phyloP scores from a whole-genome alignment of 495 filamentous ascomycete genomes.

The Xylona heveae region DNA sequence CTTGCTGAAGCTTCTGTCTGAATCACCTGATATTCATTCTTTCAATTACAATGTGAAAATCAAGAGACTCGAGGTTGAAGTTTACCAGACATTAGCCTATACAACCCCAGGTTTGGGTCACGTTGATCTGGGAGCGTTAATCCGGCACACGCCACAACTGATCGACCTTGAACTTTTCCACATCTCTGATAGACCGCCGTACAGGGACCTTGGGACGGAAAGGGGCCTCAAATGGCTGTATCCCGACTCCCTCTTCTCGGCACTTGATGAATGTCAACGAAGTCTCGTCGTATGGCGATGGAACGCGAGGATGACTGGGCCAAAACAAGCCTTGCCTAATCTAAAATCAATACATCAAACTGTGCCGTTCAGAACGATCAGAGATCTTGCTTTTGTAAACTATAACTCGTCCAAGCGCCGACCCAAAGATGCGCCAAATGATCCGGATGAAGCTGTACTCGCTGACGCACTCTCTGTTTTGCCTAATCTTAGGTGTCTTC shows the following conservation, averaged over 20 bases:
- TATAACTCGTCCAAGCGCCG: slow-evolving; percentile 24
- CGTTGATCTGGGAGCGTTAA: slow-evolving; percentile 20
- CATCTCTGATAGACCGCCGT: slow-evolving; percentile 30
- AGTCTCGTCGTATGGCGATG: slow-evolving; percentile 53
- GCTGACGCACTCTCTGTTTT: slow-evolving; percentile 35
- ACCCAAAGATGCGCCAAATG: slow-evolving; percentile 10
- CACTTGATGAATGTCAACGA: slow-evolving; percentile 23
- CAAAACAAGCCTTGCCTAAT: slow-evolving; percentile 22
- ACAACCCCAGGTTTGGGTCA: slow-evolving; percentile 14
- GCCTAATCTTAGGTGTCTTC: slow-evolving; percentile 35
- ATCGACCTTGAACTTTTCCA: slow-evolving; percentile 32
- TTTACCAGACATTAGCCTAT: slow-evolving; percentile 16
- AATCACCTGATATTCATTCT: slow-evolving; percentile 17
- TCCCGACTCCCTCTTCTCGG: slow-evolving; percentile 32
- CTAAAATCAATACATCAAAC: slow-evolving; percentile 33
- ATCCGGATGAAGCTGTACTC: slow-evolving; percentile 23
- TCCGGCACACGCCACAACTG: slow-evolving; percentile 25
- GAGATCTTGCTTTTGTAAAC: slow-evolving; percentile 42
- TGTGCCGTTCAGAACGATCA: slow-evolving; percentile 34
- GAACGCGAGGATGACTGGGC: slow-evolving; percentile 43
- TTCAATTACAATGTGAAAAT: slow-evolving; percentile 47
- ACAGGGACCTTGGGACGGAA: slow-evolving; percentile 20
- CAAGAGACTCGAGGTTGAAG: slow-evolving; percentile 45
- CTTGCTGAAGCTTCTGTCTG: slow-evolving; percentile 24
- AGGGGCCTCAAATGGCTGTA: slow-evolving; percentile 36